Base-by-base conservation (phyloP, 768 basidiomycete species). In the Rhizopogon rudus region DNA sequence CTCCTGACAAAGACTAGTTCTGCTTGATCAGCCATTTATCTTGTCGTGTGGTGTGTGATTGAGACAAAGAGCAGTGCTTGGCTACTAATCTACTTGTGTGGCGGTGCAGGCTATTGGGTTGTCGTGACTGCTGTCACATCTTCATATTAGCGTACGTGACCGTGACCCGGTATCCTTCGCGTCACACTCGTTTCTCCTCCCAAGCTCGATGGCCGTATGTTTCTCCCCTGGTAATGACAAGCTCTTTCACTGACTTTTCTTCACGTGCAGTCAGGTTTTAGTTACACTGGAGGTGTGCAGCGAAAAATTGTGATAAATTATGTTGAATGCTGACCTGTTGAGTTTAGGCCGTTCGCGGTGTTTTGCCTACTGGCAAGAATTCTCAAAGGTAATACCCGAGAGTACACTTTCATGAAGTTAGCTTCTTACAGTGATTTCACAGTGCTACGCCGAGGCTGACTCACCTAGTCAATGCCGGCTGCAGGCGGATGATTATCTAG, bases 311-410 rank as follows among this genome's bases (percentile, higher is more conserved):
- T 54, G 13, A 5, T 44, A 9, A 13, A 39, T 22, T 44, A 20
- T 51, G 33, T 2, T 25, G 44, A 31, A 29, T 31, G n/a, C n/a
- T 29, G 43, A 37, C 43, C 37, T 48, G 13, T 48, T 20, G 20
- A 20, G 48, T 37, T 3, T 58, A 93, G 92, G 91, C 62, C 84
- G 83, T 60, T 83, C 90, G 58, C 81, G 91, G 64, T 97, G 94
- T 73, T 94, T 94, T 71, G 77, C 83, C 12, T 91, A 87, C 74
- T 96, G 93, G 93, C 93, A 94, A 65, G 91, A 94, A 70, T 89
- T 91, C 73, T 78, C 84, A 61, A 88, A 86, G 66, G 88, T 87
- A 52, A 52, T 56, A 44, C 9, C 33, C 3, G 16, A 17, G 28
- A 40, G 17, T 51, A 25, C 10, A 10, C 39, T 45, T 2, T 25